Conservation (phyloP, 2,329 filamentous ascomycete genomes). For the Fusarium bulbicola region DNA sequence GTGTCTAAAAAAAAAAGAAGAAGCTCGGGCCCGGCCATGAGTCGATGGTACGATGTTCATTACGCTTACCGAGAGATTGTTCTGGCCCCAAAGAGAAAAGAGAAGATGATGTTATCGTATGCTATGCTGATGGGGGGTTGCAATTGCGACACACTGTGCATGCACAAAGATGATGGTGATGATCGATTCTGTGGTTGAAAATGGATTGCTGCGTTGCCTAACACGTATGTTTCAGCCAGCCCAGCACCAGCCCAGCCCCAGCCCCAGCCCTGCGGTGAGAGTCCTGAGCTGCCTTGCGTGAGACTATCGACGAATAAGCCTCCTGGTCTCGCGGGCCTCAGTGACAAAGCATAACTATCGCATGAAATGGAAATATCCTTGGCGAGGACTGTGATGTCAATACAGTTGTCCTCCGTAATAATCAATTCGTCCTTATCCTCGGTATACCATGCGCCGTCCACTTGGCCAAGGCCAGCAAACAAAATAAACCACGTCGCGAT, state of each 20-base stretch:
- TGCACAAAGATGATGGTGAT: background rate
- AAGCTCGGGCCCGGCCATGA: slow-evolving; percentile 29
- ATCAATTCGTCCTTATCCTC: slow-evolving; percentile 6
- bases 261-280: slow-evolving; percentile 1
- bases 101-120: slow-evolving; percentile 2
- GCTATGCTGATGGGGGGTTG: background rate
- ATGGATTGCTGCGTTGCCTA: slow-evolving; percentile 13
- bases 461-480: slow-evolving; percentile 21
- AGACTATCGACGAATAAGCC: slow-evolving; percentile 7
- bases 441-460: slow-evolving; percentile 22
- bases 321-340: slow-evolving; percentile 12
- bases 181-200: slow-evolving; percentile 1
- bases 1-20: slow-evolving; percentile 4
- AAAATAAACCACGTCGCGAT: slow-evolving; percentile 19
- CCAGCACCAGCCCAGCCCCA: background rate
- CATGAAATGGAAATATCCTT: background rate
- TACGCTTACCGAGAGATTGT: slow-evolving; percentile 17
- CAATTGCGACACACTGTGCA: slow-evolving; percentile 24
- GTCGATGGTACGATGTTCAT: slow-evolving; percentile 29
- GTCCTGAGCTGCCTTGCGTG: background rate
- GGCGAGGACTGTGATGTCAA: background rate
- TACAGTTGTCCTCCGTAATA: background rate
- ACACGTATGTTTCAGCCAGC: slow-evolving; percentile 28
- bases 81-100: background rate
- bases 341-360: background rate